Conservation (phyloP, 495 filamentous ascomycete genomes). For the Neurospora hispaniola region DNA sequence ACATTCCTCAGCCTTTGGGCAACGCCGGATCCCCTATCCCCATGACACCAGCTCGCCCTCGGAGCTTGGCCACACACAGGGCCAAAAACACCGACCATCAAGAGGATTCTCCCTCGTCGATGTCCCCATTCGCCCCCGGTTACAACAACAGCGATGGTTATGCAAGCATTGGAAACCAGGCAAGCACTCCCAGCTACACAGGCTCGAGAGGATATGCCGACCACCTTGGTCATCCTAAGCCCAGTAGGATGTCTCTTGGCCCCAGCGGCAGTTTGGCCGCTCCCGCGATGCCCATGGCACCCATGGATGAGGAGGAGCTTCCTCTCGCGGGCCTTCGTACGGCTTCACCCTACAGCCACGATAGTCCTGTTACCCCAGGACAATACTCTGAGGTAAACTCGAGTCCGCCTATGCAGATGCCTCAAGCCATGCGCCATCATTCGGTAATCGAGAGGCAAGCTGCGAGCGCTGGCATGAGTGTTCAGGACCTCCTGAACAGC, state of each 20-base stretch:
- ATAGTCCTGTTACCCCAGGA: not conserved
- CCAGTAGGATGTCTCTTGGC: not conserved
- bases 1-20: not conserved
- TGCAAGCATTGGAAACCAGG: not conserved
- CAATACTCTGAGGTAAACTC: not conserved
- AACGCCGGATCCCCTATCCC: not conserved
- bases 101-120: not conserved
- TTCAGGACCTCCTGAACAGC: not conserved
- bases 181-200: not conserved
- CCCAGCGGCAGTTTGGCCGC: not conserved
- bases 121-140: not conserved
- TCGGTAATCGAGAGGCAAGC: not conserved
- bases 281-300: not conserved
- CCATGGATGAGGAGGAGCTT: not conserved
- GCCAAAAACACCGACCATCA: not conserved
- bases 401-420: not conserved
- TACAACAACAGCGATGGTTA: not conserved
- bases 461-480: not conserved
- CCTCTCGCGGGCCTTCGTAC: not conserved
- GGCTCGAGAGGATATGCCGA: not conserved
- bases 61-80: not conserved
- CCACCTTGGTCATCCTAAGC: not conserved
- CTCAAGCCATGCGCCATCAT: not conserved
- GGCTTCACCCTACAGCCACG: not conserved
- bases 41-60: not conserved